Percentiles rank a stretch among this genome's conserved stretches.
These are phyloP conservation scores for Paxillus rubicundulus DNA, from an alignment of 768 basidiomycete species.

Conservation along the genomic window DNA sequence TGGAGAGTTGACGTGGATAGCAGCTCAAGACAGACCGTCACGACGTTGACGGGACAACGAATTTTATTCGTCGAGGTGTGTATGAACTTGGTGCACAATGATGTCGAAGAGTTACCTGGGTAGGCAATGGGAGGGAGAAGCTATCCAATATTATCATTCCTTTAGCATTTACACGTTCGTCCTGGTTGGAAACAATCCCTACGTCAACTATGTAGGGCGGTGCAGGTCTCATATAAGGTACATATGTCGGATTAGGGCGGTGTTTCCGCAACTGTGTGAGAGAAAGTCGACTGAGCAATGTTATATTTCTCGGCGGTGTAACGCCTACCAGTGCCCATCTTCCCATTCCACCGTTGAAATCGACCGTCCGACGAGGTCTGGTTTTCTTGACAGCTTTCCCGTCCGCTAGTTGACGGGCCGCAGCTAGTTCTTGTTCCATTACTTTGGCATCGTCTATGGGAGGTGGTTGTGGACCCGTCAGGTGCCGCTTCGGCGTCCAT, in stretches of 20 bases:
- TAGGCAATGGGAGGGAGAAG: constrained; percentile 94
- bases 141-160: constrained; percentile 42
- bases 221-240: constrained; percentile 76
- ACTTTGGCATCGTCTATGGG: constrained; percentile 73
- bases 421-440: constrained; percentile 77
- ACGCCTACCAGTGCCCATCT: constrained; percentile 76
- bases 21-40: constrained; percentile 62
- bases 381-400: constrained; percentile 88
- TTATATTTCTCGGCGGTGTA: neutral
- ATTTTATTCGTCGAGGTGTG: constrained; percentile 99
- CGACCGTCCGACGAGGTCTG: constrained; percentile 89
- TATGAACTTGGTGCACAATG: constrained; percentile 94
- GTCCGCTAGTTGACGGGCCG: constrained; percentile 67
- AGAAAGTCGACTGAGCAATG: neutral
- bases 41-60: constrained; percentile 93
- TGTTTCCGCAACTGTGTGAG: constrained; percentile 62
- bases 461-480: constrained; percentile 71
- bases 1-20: neutral
- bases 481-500: constrained; percentile 76
- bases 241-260: constrained; percentile 74
- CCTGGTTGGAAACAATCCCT: constrained; percentile 30
- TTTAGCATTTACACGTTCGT: constrained; percentile 21
- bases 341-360: constrained; percentile 87
- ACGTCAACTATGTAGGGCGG: constrained; percentile 91
- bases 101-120: constrained; percentile 86